phyloP scores from a whole-genome alignment of 2,329 filamentous ascomycete genomes.

The Ophiostoma quercus region DNA sequence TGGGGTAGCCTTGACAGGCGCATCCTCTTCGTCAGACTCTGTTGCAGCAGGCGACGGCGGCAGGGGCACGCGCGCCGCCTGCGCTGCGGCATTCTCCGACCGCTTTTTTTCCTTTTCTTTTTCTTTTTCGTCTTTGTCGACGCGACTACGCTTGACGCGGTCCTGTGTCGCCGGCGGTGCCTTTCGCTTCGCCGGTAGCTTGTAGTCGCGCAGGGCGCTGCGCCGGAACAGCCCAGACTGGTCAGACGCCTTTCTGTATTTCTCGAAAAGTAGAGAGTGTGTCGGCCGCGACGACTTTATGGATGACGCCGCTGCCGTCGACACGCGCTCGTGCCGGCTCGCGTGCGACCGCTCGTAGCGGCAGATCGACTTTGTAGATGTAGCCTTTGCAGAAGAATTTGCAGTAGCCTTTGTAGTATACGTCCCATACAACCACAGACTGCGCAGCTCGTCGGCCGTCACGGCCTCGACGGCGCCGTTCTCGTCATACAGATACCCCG shows the following conservation, averaged over 20 bases:
- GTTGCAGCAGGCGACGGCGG: constrained; percentile 26
- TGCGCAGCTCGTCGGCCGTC: constrained; percentile 22
- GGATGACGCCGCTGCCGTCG: constrained; percentile 24
- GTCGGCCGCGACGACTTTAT: constrained; percentile 23
- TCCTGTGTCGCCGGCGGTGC: constrained; percentile 10
- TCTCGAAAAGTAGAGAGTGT: constrained; percentile 21
- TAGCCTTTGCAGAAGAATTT: not conserved
- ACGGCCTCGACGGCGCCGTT: constrained; percentile 24
- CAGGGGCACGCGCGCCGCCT: constrained; percentile 21
- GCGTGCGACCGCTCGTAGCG: constrained; percentile 16
- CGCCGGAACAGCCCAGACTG: not conserved
- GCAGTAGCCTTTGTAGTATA: not conserved
- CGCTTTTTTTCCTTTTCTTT: constrained; percentile 7
- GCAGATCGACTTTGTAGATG: constrained; percentile 13
- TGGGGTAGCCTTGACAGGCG: too few relatives aligned
- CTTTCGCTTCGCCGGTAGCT: constrained; percentile 24
- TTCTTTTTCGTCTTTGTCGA: too few relatives aligned
- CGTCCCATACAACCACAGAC: constrained; percentile 18
- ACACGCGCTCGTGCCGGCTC: constrained; percentile 18
- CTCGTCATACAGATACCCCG: constrained; percentile 30
- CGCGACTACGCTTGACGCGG: constrained; percentile 22
- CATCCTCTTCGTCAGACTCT: constrained; percentile 23
- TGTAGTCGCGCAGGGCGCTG: constrained; percentile 16
- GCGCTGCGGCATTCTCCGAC: constrained; percentile 15
- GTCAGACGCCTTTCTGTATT: constrained; percentile 10